Evolutionary conservation across 257 asterid genomes (phyloP).

Genomic region (Cynanchum wilfordii): DNA sequence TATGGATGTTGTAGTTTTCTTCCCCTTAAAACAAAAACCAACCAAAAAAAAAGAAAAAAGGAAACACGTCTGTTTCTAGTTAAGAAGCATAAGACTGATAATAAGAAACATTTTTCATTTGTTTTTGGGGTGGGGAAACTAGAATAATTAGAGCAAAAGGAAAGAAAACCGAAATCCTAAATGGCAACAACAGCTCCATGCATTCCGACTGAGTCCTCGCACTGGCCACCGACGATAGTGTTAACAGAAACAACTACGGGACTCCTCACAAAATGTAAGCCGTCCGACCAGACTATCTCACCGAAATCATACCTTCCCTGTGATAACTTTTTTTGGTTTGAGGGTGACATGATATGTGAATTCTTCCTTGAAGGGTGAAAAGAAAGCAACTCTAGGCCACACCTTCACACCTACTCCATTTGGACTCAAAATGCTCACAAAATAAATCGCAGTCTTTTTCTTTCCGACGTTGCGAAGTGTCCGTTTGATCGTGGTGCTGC

Average conservation of each 20-base stretch:
- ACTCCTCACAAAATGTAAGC: constrained; percentile 45
- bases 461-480: constrained; percentile 28
- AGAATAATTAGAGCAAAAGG: background rate
- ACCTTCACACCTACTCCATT: constrained; percentile 51
- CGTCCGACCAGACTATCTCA: constrained; percentile 57
- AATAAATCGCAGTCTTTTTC: constrained; percentile 33
- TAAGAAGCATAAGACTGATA: too few species aligned
- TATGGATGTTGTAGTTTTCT: too few species aligned
- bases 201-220: background rate
- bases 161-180: background rate
- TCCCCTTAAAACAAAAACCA: too few species aligned
- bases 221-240: background rate
- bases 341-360: constrained; percentile 33
- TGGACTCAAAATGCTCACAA: constrained; percentile 32
- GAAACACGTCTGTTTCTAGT: too few species aligned
- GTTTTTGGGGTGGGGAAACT: too few species aligned
- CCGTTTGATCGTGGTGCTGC: constrained; percentile 20
- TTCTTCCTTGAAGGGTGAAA: constrained; percentile 39
- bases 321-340: constrained; percentile 31
- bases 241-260: constrained; percentile 55
- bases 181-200: background rate
- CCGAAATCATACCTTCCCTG: constrained; percentile 50
- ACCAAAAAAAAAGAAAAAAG: too few species aligned
- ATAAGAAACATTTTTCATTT: too few species aligned
- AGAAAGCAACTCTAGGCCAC: constrained; percentile 41